Conservation (phyloP, 768 basidiomycete genomes). For the Rhodotorula taiwanensis region DNA sequence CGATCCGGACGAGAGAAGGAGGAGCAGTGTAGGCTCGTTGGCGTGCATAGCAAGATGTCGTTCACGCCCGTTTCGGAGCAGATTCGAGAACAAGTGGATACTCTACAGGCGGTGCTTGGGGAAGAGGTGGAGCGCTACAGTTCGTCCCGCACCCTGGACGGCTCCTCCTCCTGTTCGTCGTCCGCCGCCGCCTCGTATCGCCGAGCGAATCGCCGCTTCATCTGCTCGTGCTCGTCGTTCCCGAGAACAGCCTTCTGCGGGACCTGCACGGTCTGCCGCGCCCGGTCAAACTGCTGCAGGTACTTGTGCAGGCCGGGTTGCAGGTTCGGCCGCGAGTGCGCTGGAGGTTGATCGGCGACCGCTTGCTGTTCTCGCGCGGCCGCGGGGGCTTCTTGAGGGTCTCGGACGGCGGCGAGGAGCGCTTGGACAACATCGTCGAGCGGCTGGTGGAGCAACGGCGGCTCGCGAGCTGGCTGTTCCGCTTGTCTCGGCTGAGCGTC, state of each 20-base stretch:
- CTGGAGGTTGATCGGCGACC: neutral
- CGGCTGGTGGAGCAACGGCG: neutral
- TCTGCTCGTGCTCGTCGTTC: slow-evolving; percentile 22
- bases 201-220: slow-evolving; percentile 10
- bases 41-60: too few species aligned
- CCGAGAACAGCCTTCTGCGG: neutral
- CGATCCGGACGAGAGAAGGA: too few species aligned
- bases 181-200: slow-evolving; percentile 12
- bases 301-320: neutral
- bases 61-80: too few species aligned
- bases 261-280: slow-evolving; percentile 7
- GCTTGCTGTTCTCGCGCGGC: too few species aligned
- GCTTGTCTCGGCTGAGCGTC: neutral
- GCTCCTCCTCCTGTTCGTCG: neutral
- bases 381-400: neutral
- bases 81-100: too few species aligned
- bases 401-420: neutral
- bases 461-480: neutral
- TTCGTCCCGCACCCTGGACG: too few species aligned
- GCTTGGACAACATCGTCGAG: neutral
- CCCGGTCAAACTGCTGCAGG: neutral
- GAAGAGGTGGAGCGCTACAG: too few species aligned
- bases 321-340: neutral
- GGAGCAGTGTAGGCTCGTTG: too few species aligned
- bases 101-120: too few species aligned